Evolutionary conservation across 306 rosid genomes (phyloP).

Genomic region (Acacia crassicarpa): DNA sequence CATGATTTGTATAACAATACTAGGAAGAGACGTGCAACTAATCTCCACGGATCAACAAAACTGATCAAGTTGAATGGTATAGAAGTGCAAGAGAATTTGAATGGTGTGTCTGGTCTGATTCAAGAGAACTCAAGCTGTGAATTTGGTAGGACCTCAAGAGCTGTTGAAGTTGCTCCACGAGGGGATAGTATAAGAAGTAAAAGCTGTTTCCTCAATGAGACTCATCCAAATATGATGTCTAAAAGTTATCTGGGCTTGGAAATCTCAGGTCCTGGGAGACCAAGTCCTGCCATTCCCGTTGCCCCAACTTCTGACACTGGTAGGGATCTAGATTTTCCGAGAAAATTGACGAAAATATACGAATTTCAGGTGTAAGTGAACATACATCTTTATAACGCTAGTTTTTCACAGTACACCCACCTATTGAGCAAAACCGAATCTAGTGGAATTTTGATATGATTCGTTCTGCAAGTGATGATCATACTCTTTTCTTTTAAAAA

Average conservation of each 20-base stretch:
- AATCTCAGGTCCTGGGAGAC: slow-evolving; percentile 73
- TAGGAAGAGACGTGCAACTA: slow-evolving; percentile 46
- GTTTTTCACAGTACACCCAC: slow-evolving; percentile 31
- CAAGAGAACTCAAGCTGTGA: slow-evolving; percentile 37
- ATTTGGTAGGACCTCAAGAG: slow-evolving; percentile 35
- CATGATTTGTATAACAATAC: slow-evolving; percentile 49
- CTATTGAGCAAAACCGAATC: slow-evolving; percentile 38
- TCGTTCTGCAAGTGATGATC: slow-evolving; percentile 30
- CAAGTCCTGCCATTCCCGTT: slow-evolving; percentile 69
- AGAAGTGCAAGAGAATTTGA: slow-evolving; percentile 17
- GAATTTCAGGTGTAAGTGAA: slow-evolving; percentile 59
- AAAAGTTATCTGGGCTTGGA: slow-evolving; percentile 39
- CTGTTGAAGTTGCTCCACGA: slow-evolving; percentile 36
- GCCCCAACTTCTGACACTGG: slow-evolving; percentile 46
- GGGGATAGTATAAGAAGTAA: slow-evolving; percentile 39
- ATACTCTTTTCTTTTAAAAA: slow-evolving; percentile 1
- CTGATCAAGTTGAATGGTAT: slow-evolving; percentile 40
- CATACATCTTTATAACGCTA: slow-evolving; percentile 17
- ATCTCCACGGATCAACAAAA: slow-evolving; percentile 51
- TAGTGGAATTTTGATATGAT: slow-evolving; percentile 38
- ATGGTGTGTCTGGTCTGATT: slow-evolving; percentile 34
- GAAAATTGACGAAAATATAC: slow-evolving; percentile 67
- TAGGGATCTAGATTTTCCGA: slow-evolving; percentile 57
- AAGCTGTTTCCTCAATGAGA: slow-evolving; percentile 40
- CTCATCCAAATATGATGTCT: slow-evolving; percentile 38